phyloP scores from a whole-genome alignment of 257 asterid genomes.

The Solanum raphanifolium region DNA sequence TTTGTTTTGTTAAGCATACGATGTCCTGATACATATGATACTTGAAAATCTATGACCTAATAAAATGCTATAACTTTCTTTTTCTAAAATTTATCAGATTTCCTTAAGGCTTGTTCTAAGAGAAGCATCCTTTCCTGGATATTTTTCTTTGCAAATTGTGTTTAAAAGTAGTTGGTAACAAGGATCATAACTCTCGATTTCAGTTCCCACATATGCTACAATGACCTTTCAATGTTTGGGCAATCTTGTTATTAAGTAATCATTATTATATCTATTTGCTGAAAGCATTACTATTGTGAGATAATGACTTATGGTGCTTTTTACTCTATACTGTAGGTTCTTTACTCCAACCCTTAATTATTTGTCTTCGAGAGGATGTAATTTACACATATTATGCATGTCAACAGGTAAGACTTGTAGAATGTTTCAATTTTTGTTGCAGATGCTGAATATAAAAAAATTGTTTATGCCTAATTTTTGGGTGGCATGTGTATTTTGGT shows the following conservation, averaged over 20 bases:
- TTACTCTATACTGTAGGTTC: constrained; percentile 49
- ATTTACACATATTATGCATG: constrained; percentile 63
- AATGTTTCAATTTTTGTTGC: not conserved
- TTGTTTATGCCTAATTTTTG: not conserved
- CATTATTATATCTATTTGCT: not conserved
- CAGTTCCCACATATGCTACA: not conserved
- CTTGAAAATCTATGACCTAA: not conserved
- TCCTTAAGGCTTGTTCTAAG: not conserved
- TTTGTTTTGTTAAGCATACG: not conserved
- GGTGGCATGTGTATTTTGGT: not conserved
- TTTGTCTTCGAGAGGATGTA: constrained; percentile 46
- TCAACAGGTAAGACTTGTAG: constrained; percentile 53
- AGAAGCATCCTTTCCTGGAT: not conserved
- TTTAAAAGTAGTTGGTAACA: not conserved
- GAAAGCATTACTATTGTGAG: not conserved
- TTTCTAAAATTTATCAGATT: not conserved
- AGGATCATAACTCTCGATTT: not conserved
- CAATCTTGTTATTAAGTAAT: not conserved
- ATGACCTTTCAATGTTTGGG: not conserved
- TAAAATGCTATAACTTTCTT: not conserved
- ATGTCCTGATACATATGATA: not conserved
- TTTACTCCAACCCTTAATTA: constrained; percentile 74
- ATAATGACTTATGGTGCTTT: not conserved
- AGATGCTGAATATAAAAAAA: not conserved
- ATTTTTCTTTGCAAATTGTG: not conserved